Base-by-base conservation (phyloP, 257 asterid genomes). In the Leptodermis oblonga region DNA sequence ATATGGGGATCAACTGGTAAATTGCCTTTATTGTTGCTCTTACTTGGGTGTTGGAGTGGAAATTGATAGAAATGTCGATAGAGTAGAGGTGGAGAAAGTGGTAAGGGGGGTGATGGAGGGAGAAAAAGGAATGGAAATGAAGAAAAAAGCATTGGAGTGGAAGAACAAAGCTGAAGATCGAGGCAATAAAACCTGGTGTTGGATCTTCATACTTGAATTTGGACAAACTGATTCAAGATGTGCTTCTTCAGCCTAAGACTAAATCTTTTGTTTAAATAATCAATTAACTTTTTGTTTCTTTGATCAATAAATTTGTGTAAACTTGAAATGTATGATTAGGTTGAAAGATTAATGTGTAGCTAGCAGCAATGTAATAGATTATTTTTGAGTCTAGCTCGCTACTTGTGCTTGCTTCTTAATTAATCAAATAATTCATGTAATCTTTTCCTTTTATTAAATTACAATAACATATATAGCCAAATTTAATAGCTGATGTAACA, bases 151-250 rank as follows among this genome's bases (percentile, higher is more conserved):
- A 7, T 11, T 66, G 68, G 71, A 18, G 15, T 66, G 77, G 77
- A 66, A 73, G 60, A 54, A 66, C 28, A 46, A 45, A 56, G 71
- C 67, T 43, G 61, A 56, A 42, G 60, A n/a, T n/a, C n/a, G n/a
- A 52, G 55, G 77, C 77, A 42, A 14, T 31, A 51, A 72, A 28
- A 26, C 64, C 53, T 39, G 59, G 59, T 34, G 31, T 36, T 51
- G 76, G 76, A 53, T 72, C 76, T 36, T 72, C 76, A 18, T 72
- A 36, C n/a, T 11, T 64, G 58, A 72, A 72, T 54, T 31, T 72
- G 71, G 71, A 72, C 45, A 63, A 72, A 18, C 7, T 72, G 65
- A 72, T 72, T 37, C 33, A 64, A 41, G 70, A 72, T 43, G 70
- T 72, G 54, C 45, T 72, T 37, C 52, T 72, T 14, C 14, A 53